Evolutionary conservation across 768 basidiomycete genomes (phyloP), one percentile per base, ranked within the genome.

Genomic region (Gautieria morchelliformis): DNA sequence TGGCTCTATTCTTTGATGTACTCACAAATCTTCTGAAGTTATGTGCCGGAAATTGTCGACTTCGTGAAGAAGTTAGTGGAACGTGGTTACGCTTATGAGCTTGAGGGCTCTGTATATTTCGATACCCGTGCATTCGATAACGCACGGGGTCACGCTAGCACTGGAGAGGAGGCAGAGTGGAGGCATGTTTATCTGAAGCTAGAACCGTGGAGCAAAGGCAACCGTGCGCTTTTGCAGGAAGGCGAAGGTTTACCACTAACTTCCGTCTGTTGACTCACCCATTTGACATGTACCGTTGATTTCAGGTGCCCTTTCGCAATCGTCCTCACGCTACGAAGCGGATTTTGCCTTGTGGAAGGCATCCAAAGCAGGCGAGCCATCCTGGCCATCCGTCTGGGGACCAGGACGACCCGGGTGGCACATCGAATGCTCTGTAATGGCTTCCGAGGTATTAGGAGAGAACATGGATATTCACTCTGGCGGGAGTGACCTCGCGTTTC

Each of bases 301-400:
- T 52, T 53, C 19, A 45, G 40, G 24, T 19, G 52, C 42, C 22
- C 32, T 41, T 27, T 8, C 58, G 12, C 58, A 58, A 42, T 32
- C 58, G 6, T 53, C 58, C 10, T 59, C 20, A 65, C 81, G 87
- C 55, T 87, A 90, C n/a, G 69, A 84, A 1, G 78, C 93, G 7
- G 96, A 99, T 71, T 99, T 99, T 70, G 96, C 96, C 5, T 75
- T 99, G 12, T 99, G 96, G 96, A 99, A 99, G 72, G 84, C 89
- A 2, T 91, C 92, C 32, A 95, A 93, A 74, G 83, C 92, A 2
- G 96, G 96, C 7, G 96, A 99, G 69, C 96, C 96, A 2, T 85
- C 85, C 3, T 99, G 96, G 95, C 82, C 86, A 0, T 96, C 93
- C 11, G 87, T 92, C 5, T 99, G 96, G 96, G 96, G 96, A 17